Conservation (phyloP, 805 yeast genomes). For the Myxozyma vanderwaltii region DNA sequence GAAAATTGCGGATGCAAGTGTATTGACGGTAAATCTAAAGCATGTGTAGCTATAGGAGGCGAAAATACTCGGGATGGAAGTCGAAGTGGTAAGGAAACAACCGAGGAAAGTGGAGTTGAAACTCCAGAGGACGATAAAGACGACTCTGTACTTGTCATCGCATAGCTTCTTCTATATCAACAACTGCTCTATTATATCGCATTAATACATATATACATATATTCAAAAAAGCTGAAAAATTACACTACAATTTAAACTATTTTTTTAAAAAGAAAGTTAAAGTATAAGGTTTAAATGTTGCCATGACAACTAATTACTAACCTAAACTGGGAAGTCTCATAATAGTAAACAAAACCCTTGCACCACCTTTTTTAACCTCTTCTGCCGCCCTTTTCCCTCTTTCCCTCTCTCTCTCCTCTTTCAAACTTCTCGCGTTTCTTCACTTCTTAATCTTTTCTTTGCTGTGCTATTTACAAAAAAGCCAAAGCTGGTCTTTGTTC, state of each 20-base stretch:
- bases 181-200: too few relatives aligned
- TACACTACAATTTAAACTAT: background rate
- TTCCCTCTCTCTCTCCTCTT: background rate
- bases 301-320: slow-evolving; percentile 14
- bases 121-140: background rate
- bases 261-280: background rate
- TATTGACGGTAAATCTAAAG: slow-evolving; percentile 25
- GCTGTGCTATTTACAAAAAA: background rate
- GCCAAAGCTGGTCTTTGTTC: slow-evolving; percentile 31
- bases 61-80: slow-evolving; percentile 23
- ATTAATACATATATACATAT: background rate
- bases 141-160: slow-evolving; percentile 6
- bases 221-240: background rate
- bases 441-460: background rate
- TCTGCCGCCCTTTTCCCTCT: background rate
- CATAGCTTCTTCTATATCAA: too few relatives aligned
- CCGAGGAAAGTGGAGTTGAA: slow-evolving; percentile 10
- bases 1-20: slow-evolving; percentile 12
- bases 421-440: too few relatives aligned
- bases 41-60: slow-evolving; percentile 11
- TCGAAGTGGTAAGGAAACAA: slow-evolving; percentile 14
- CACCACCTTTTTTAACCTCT: background rate
- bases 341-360: slow-evolving; percentile 17
- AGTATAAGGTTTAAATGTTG: slow-evolving; percentile 3
- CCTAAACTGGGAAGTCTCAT: background rate